Evolutionary conservation across 331 rosid genomes (phyloP).

Genomic region (Quercus lobata): DNA sequence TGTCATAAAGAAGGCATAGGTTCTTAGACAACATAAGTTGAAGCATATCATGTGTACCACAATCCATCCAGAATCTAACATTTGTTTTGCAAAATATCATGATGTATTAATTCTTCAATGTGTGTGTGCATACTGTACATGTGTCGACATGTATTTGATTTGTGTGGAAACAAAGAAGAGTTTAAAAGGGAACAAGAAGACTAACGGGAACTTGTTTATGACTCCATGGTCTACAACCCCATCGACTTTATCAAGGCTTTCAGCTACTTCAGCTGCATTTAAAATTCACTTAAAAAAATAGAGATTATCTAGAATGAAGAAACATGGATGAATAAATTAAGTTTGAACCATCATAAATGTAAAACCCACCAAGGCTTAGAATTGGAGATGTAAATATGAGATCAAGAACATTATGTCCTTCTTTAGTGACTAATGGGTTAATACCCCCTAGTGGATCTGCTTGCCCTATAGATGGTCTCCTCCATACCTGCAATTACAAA

Average conservation of each 20-base stretch:
- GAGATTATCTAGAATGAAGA: neutral
- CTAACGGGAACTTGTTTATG: constrained; percentile 78
- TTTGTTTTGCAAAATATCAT: too few relatives aligned
- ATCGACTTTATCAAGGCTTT: constrained; percentile 49
- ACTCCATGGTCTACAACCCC: constrained; percentile 79
- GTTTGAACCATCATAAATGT: neutral
- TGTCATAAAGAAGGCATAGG: too few relatives aligned
- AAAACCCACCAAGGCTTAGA: constrained; percentile 56
- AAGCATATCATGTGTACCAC: too few relatives aligned
- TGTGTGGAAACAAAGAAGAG: constrained; percentile 14
- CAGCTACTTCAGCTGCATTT: constrained; percentile 67
- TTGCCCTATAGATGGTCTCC: constrained; percentile 75
- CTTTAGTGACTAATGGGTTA: constrained; percentile 70
- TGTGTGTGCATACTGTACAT: neutral
- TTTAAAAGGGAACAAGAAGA: constrained; percentile 18
- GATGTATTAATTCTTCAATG: too few relatives aligned
- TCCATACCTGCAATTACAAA: constrained; percentile 65
- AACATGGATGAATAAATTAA: neutral
- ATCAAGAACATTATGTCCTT: constrained; percentile 82
- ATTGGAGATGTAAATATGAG: constrained; percentile 91
- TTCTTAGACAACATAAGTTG: too few relatives aligned
- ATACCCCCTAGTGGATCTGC: constrained; percentile 85
- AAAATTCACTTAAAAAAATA: neutral
- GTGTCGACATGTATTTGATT: neutral
- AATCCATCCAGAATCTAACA: too few relatives aligned